These are phyloP conservation scores for Acanthamoeba culbertsoni DNA, from an alignment of 208 protist genomes.

Conservation along the genomic window DNA sequence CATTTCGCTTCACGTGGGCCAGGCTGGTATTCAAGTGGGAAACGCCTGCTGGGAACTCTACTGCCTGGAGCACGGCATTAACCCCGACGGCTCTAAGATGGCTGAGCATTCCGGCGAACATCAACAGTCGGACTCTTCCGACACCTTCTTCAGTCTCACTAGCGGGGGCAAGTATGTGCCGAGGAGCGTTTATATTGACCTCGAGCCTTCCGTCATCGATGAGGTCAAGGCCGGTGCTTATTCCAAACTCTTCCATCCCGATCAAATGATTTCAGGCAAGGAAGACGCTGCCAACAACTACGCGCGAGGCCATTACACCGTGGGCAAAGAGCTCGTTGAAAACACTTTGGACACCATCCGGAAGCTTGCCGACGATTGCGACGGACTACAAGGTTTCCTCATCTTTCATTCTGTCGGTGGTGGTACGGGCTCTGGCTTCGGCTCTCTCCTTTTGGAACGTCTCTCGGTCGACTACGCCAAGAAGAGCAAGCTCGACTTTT, in stretches of 20 bases:
- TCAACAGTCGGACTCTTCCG: slow-evolving; percentile 87
- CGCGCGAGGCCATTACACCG: slow-evolving; percentile 97
- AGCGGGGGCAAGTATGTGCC: slow-evolving; percentile 92
- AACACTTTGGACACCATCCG: slow-evolving; percentile 92
- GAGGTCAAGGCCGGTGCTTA: slow-evolving; percentile 95
- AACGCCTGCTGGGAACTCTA: slow-evolving; percentile 96
- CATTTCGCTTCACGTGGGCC: slow-evolving; percentile 95
- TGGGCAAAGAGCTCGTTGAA: slow-evolving; percentile 97
- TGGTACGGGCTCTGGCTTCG: slow-evolving; percentile 98
- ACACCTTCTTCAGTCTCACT: slow-evolving; percentile 96
- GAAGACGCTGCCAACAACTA: slow-evolving; percentile 99
- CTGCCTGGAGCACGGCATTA: slow-evolving; percentile 92
- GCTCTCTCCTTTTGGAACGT: slow-evolving; percentile 95
- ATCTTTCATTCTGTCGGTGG: slow-evolving; percentile 98
- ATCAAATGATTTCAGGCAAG: slow-evolving; percentile 95
- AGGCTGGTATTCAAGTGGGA: slow-evolving; percentile 96
- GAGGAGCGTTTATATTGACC: slow-evolving; percentile 93
- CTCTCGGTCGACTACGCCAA: slow-evolving; percentile 97
- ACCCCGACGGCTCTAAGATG: slow-evolving; percentile 86
- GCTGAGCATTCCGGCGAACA: slow-evolving; percentile 81
- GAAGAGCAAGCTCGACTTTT: slow-evolving; percentile 97
- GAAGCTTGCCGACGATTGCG: slow-evolving; percentile 97
- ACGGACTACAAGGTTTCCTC: slow-evolving; percentile 98
- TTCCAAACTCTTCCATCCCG: slow-evolving; percentile 95
- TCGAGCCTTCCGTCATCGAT: slow-evolving; percentile 91